Conservation (phyloP, 2,329 filamentous ascomycete species). For the Coniochaeta prunicola region DNA sequence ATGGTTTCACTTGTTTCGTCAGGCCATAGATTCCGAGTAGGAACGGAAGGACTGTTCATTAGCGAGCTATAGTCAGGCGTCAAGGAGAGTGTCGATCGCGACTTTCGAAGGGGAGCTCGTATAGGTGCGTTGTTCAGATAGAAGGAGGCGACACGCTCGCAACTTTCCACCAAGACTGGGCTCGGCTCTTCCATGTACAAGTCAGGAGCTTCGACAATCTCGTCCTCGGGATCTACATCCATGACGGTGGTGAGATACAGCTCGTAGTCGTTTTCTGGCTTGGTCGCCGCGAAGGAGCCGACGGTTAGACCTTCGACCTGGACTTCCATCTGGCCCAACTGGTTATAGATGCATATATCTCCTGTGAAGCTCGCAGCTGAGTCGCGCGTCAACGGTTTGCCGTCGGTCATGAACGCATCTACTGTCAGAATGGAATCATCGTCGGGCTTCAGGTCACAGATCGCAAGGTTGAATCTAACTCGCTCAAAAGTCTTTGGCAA, state of each 20-base stretch:
- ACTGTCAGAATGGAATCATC: conserved; percentile 15
- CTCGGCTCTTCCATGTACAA: conserved; percentile 5
- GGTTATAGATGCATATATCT: conserved; percentile 27
- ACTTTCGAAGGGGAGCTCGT: background rate
- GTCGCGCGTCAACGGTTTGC: conserved; percentile 13
- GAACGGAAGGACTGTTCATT: background rate
- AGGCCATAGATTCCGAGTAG: conserved; percentile 10
- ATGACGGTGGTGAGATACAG: conserved; percentile 26
- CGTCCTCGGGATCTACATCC: conserved; percentile 32
- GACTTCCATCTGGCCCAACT: conserved; percentile 21
- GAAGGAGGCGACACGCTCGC: conserved; percentile 25
- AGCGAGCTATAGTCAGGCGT: background rate
- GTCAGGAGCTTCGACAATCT: conserved; percentile 19
- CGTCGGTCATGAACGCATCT: conserved; percentile 23
- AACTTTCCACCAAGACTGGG: conserved; percentile 24
- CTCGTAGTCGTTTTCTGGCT: conserved; percentile 23
- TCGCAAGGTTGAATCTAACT: conserved; percentile 28
- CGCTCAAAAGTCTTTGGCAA: conserved; percentile 26
- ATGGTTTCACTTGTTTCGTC: conserved; percentile 20
- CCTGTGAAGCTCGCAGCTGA: conserved; percentile 22
- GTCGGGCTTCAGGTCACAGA: conserved; percentile 10
- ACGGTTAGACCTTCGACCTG: conserved; percentile 25
- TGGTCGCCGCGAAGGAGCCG: conserved; percentile 21
- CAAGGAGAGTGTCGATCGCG: background rate
- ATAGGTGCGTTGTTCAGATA: conserved; percentile 12